Percentiles rank a stretch among this genome's conserved stretches.
These are phyloP conservation scores for Neopestalotiopsis rosae DNA, from an alignment of 2,329 filamentous ascomycete species.

Conservation along the genomic window DNA sequence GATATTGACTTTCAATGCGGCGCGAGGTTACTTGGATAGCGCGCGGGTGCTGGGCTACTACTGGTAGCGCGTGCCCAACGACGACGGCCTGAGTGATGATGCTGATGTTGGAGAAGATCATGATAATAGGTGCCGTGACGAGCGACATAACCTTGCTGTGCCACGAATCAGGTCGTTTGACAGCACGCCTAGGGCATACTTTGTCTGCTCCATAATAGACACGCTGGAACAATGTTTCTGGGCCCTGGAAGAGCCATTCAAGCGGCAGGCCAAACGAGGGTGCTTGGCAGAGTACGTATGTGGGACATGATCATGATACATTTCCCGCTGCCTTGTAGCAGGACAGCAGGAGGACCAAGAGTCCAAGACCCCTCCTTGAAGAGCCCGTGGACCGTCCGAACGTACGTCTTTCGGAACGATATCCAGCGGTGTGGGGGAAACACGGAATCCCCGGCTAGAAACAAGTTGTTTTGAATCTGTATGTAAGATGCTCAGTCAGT, in stretches of 20 bases:
- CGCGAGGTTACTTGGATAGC: neutral
- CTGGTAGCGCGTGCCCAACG: neutral
- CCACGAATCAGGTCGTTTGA: neutral
- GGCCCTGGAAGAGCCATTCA: neutral
- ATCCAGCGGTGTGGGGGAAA: neutral
- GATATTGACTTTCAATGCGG: neutral
- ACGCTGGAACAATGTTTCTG: neutral
- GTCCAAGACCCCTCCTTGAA: neutral
- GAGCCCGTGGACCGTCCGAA: neutral
- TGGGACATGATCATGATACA: neutral
- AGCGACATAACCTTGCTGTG: neutral
- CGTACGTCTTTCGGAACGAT: neutral
- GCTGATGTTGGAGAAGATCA: neutral
- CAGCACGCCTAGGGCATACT: neutral
- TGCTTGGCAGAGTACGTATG: neutral
- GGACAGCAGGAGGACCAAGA: neutral
- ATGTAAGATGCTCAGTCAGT: neutral
- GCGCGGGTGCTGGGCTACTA: neutral
- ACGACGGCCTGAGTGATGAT: neutral
- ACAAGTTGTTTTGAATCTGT: neutral
- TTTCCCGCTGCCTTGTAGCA: neutral
- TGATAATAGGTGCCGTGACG: conserved; percentile 1
- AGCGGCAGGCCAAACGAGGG: neutral
- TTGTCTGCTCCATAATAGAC: too few relatives aligned
- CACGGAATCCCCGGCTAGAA: neutral